Evolutionary conservation across 2,329 filamentous ascomycete species (phyloP).

Genomic region (Amauroascus verrucosus): DNA sequence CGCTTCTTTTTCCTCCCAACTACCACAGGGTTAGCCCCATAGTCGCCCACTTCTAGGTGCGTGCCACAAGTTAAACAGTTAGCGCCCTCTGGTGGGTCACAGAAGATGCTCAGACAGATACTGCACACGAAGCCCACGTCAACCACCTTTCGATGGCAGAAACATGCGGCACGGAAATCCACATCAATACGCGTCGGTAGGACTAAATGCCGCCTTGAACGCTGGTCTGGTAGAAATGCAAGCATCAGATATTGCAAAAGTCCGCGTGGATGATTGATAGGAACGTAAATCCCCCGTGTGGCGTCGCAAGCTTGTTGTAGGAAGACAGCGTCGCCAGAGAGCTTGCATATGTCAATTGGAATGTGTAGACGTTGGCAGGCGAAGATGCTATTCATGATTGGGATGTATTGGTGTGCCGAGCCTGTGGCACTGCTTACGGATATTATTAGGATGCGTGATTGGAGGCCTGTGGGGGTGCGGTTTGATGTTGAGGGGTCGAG

Average conservation of each 20-base stretch:
- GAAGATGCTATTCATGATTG: constrained; percentile 97
- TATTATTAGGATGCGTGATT: constrained; percentile 76
- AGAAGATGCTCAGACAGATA: constrained; percentile 92
- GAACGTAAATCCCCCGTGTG: constrained; percentile 60
- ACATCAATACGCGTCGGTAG: constrained; percentile 74
- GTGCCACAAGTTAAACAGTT: constrained; percentile 78
- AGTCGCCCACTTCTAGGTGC: constrained; percentile 61
- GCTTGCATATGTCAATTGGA: constrained; percentile 81
- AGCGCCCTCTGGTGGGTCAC: constrained; percentile 51
- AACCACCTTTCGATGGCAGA: constrained; percentile 85
- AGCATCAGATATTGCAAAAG: constrained; percentile 92
- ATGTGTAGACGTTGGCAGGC: constrained; percentile 80
- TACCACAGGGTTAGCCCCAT: constrained; percentile 67
- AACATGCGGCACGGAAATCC: constrained; percentile 96
- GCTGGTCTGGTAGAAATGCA: constrained; percentile 68
- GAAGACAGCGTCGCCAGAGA: constrained; percentile 79
- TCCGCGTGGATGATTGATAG: constrained; percentile 54
- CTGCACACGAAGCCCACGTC: constrained; percentile 93
- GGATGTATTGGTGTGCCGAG: constrained; percentile 82
- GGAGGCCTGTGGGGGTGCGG: constrained; percentile 43
- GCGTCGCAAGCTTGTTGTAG: constrained; percentile 80
- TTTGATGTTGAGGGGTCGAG: constrained; percentile 30
- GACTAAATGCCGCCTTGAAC: constrained; percentile 55
- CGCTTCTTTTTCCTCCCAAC: constrained; percentile 66
- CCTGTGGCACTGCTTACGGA: constrained; percentile 85